Conservation (phyloP, 1,284 basidiomycete species). For the Irpex sp. region DNA sequence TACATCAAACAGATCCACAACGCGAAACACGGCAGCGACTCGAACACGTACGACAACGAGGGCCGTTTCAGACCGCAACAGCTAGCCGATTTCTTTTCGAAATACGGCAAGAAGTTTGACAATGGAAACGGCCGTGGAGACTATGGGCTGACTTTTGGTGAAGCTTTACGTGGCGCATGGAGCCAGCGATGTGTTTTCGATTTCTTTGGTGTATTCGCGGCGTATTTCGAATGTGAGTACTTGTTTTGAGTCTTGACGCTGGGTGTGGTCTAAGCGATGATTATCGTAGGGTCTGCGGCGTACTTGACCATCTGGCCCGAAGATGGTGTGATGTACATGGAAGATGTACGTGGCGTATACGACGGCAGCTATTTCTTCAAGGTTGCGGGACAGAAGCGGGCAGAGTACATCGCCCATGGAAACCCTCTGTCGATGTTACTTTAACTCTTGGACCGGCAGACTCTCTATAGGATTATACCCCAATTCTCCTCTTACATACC, state of each 20-base stretch:
- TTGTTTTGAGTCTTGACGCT: neutral
- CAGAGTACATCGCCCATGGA: neutral
- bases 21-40: conserved; percentile 45
- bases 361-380: conserved; percentile 33
- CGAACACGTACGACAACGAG: conserved; percentile 40
- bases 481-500: neutral
- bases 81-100: conserved; percentile 39
- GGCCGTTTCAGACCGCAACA: conserved; percentile 37
- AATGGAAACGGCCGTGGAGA: conserved; percentile 12
- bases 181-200: conserved; percentile 34
- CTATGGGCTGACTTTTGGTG: conserved; percentile 22
- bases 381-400: conserved; percentile 10
- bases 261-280: neutral
- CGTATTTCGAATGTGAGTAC: conserved; percentile 31
- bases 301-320: conserved; percentile 46
- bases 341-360: conserved; percentile 45
- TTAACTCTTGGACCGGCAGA: neutral
- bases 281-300: conserved; percentile 35
- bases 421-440: neutral
- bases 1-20: conserved; percentile 38
- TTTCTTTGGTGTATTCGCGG: conserved; percentile 31
- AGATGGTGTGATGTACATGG: conserved; percentile 43
- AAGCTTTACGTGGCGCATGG: conserved; percentile 20
- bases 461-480: neutral
- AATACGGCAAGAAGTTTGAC: conserved; percentile 24